These are phyloP conservation scores for Lasiodiplodia gonubiensis DNA, from an alignment of 2,329 filamentous ascomycete genomes.

Conservation along the genomic window DNA sequence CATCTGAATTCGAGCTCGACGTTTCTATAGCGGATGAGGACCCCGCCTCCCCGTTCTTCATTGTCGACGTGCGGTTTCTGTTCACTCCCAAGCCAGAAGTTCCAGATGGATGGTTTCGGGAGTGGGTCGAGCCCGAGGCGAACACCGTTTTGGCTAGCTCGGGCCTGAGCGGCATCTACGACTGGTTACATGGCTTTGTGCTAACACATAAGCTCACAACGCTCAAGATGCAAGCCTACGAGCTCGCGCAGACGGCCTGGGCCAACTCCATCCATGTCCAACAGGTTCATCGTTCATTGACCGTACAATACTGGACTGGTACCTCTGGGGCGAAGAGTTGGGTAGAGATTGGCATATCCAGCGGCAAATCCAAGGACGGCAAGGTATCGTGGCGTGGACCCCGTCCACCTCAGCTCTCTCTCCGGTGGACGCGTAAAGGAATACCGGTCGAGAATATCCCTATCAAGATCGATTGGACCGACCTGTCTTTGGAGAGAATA, in stretches of 20 bases:
- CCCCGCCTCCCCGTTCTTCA: constrained; percentile 83
- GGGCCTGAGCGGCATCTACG: constrained; percentile 80
- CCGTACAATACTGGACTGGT: constrained; percentile 88
- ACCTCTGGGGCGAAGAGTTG: constrained; percentile 79
- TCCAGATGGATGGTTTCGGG: constrained; percentile 64
- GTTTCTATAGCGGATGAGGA: constrained; percentile 89
- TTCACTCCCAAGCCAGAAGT: constrained; percentile 73
- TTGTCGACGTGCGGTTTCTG: constrained; percentile 86
- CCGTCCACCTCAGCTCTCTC: constrained; percentile 52
- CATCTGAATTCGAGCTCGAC: constrained; percentile 89
- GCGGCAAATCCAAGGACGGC: constrained; percentile 55
- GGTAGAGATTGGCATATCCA: constrained; percentile 84
- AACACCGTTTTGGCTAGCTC: constrained; percentile 72
- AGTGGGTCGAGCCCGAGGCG: constrained; percentile 70
- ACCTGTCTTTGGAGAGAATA: constrained; percentile 75
- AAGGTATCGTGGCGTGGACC: constrained; percentile 44
- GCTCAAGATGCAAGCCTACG: constrained; percentile 75
- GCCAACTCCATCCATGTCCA: constrained; percentile 78
- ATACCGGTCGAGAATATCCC: constrained; percentile 72
- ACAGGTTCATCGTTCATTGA: constrained; percentile 77
- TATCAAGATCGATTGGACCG: constrained; percentile 69
- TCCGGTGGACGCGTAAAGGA: constrained; percentile 85
- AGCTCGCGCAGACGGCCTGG: constrained; percentile 75
- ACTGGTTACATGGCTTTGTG: constrained; percentile 84
- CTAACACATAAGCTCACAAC: constrained; percentile 90